A percentile compares a stretch with the other conserved stretches of the same genome.
phyloP scores from a whole-genome alignment of 192 early-diverging fungal genomes.

The Rhizophagus sp. region DNA sequence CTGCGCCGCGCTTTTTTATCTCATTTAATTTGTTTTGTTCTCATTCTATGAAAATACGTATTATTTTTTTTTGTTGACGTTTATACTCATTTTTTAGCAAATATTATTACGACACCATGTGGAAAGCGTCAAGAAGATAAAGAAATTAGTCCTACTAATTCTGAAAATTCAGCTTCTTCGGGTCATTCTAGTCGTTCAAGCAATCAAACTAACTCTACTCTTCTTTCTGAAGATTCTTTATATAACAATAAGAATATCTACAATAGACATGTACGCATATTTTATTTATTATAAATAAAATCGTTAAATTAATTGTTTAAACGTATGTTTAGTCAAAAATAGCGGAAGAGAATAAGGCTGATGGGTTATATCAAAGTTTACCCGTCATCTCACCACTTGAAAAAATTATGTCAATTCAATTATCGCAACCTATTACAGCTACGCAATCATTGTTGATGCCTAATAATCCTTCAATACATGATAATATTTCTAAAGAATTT shows the following conservation, averaged over 20 bases:
- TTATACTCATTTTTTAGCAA: not conserved
- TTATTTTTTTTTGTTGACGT: not conserved
- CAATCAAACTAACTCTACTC: constrained; percentile 7
- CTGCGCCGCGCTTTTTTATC: not conserved
- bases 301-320: not conserved
- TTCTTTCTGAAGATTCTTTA: constrained; percentile 8
- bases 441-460: too few species aligned
- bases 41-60: not conserved
- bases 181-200: constrained; percentile 14
- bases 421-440: not conserved
- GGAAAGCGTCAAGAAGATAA: not conserved
- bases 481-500: not conserved
- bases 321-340: not conserved
- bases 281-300: too few species aligned
- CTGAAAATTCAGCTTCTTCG: constrained; percentile 7
- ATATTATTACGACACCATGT: not conserved
- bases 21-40: not conserved
- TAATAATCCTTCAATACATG: not conserved
- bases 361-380: not conserved
- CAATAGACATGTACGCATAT: not conserved
- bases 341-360: not conserved
- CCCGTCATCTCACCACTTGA: not conserved
- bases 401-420: not conserved
- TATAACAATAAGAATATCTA: not conserved
- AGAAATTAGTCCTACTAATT: constrained; percentile 17